These are phyloP conservation scores for Handroanthus guayacan DNA, from an alignment of 257 asterid genomes.

Conservation along the genomic window DNA sequence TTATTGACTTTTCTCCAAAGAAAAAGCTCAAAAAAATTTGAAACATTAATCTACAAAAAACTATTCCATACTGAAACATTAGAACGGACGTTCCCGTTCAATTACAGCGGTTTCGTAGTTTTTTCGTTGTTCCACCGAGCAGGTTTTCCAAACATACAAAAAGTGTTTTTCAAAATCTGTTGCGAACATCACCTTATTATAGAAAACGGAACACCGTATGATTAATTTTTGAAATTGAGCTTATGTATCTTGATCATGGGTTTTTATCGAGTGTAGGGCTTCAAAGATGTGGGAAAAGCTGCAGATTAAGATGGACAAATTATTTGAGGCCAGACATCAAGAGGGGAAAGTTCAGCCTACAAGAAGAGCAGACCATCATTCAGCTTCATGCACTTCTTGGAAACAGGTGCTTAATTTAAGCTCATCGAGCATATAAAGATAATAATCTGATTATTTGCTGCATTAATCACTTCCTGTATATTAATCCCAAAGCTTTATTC, in stretches of 20 bases:
- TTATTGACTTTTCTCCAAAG: too few relatives aligned
- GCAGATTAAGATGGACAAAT: slow-evolving; percentile 48
- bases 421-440: not conserved
- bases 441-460: not conserved
- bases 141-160: too few relatives aligned
- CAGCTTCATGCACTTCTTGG: slow-evolving; percentile 65
- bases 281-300: slow-evolving; percentile 49
- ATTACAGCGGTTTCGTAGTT: too few relatives aligned
- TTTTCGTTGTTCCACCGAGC: too few relatives aligned
- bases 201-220: not conserved
- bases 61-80: too few relatives aligned
- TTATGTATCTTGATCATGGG: slow-evolving; percentile 1
- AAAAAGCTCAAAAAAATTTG: too few relatives aligned
- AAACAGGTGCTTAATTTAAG: slow-evolving; percentile 42
- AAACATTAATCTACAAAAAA: too few relatives aligned
- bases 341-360: slow-evolving; percentile 48
- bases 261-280: slow-evolving; percentile 29
- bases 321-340: slow-evolving; percentile 47
- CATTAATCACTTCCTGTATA: too few relatives aligned
- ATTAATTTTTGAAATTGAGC: not conserved
- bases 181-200: too few relatives aligned
- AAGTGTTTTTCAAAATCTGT: too few relatives aligned
- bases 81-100: too few relatives aligned
- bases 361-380: slow-evolving; percentile 63
- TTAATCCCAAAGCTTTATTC: not conserved